Conservation (phyloP, 495 filamentous ascomycete genomes). For the Podospora bellae-mahoneyi region DNA sequence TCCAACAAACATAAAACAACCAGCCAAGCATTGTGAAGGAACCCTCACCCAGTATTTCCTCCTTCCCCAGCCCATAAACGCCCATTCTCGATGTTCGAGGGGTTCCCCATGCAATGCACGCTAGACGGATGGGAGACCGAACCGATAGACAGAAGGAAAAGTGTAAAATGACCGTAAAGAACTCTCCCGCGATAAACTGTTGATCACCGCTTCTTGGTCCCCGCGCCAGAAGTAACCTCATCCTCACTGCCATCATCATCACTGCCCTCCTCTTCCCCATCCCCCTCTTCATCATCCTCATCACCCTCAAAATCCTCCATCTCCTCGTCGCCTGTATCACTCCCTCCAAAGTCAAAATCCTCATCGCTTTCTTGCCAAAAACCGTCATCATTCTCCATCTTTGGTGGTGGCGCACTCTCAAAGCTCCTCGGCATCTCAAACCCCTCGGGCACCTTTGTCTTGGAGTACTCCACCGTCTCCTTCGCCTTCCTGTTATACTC, state of each 20-base stretch:
- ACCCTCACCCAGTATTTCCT: not conserved
- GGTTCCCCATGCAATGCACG: constrained; percentile 35
- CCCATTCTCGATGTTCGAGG: not conserved
- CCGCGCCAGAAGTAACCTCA: not conserved
- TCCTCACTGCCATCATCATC: constrained; percentile 6
- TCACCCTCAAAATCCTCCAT: constrained; percentile 50
- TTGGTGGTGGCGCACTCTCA: constrained; percentile 58
- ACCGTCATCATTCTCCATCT: constrained; percentile 66
- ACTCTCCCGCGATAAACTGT: not conserved
- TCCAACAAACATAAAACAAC: not conserved
- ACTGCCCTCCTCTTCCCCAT: constrained; percentile 23
- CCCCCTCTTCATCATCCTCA: constrained; percentile 42
- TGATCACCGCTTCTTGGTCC: not conserved
- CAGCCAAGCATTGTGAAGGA: not conserved
- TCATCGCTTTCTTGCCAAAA: constrained; percentile 85
- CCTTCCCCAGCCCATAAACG: constrained; percentile 9
- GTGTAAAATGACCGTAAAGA: not conserved
- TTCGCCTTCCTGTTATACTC: constrained; percentile 66
- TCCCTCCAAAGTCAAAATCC: constrained; percentile 77
- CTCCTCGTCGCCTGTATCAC: constrained; percentile 56
- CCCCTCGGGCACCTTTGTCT: constrained; percentile 71
- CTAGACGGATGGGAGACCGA: constrained; percentile 14
- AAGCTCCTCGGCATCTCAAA: constrained; percentile 80
- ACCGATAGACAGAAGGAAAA: not conserved
- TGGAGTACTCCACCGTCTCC: constrained; percentile 67